These are phyloP conservation scores for Neoascochyta sp. DNA, from an alignment of 2,329 filamentous ascomycete genomes.

Conservation along the genomic window DNA sequence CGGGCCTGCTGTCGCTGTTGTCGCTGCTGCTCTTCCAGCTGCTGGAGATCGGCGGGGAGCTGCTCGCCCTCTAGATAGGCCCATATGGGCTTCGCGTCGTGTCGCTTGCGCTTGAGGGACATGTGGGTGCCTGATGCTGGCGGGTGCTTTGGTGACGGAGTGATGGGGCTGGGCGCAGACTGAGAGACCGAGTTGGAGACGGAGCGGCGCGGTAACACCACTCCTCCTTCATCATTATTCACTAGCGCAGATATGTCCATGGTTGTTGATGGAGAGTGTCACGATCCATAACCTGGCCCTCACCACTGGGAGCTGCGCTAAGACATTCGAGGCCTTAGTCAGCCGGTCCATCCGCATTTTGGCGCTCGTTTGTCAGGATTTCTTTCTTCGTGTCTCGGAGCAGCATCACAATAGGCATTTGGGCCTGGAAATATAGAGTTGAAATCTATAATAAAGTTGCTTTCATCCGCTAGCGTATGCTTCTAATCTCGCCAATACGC, in stretches of 20 bases:
- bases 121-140: conserved; percentile 25
- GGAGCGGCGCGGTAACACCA: conserved; percentile 31
- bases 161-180: conserved; percentile 26
- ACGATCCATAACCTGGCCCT: conserved; percentile 15
- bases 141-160: conserved; percentile 27
- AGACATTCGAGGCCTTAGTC: conserved; percentile 6
- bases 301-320: conserved; percentile 11
- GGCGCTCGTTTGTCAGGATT: too few species aligned
- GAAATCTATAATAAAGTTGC: too few species aligned
- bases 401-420: too few species aligned
- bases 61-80: conserved; percentile 29
- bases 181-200: conserved; percentile 27
- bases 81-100: conserved; percentile 39
- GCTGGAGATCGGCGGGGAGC: conserved; percentile 22
- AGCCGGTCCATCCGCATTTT: too few species aligned
- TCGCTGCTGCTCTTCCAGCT: conserved; percentile 17
- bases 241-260: conserved; percentile 39
- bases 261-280: conserved; percentile 25
- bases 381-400: too few species aligned
- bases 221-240: conserved; percentile 29
- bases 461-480: conserved; percentile 23
- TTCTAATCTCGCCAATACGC: conserved; percentile 19
- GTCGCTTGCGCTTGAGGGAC: conserved; percentile 34
- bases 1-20: conserved; percentile 21
- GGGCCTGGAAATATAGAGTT: too few species aligned